Conservation (phyloP, 2,329 filamentous ascomycete species). For the Madurella fahalii region DNA sequence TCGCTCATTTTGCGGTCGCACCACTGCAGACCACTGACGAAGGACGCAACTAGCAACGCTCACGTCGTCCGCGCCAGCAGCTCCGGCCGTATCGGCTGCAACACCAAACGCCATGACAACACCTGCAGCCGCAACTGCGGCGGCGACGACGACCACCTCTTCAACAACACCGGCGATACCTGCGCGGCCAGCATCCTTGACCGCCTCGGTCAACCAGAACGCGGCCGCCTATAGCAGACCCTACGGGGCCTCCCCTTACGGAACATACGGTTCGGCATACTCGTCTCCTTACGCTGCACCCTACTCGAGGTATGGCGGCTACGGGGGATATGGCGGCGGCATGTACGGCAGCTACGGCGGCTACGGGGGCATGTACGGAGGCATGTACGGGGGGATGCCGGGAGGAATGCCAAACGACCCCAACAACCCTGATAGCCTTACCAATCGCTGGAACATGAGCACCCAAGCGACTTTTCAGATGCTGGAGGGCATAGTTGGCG, state of each 20-base stretch:
- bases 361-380: slow-evolving; percentile 46
- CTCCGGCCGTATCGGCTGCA: slow-evolving; percentile 39
- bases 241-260: slow-evolving; percentile 37
- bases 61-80: slow-evolving; percentile 29
- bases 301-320: slow-evolving; percentile 32
- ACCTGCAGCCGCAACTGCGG: slow-evolving; percentile 37
- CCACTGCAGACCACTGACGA: slow-evolving; percentile 19
- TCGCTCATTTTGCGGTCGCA: slow-evolving; percentile 1
- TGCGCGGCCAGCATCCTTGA: slow-evolving; percentile 73
- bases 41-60: slow-evolving; percentile 25
- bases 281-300: slow-evolving; percentile 24
- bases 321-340: slow-evolving; percentile 39
- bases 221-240: slow-evolving; percentile 71
- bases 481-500: slow-evolving; percentile 93
- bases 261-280: slow-evolving; percentile 40
- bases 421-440: slow-evolving; percentile 89
- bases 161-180: slow-evolving; percentile 66
- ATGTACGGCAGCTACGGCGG: slow-evolving; percentile 32
- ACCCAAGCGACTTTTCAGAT: slow-evolving; percentile 97
- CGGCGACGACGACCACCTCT: slow-evolving; percentile 41
- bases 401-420: slow-evolving; percentile 54
- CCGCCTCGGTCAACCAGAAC: slow-evolving; percentile 79
- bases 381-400: slow-evolving; percentile 42
- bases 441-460: slow-evolving; percentile 90
- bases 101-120: slow-evolving; percentile 39